These are phyloP conservation scores for Anthracocystis walkeri DNA, from an alignment of 1,284 basidiomycete species.

Conservation along the genomic window DNA sequence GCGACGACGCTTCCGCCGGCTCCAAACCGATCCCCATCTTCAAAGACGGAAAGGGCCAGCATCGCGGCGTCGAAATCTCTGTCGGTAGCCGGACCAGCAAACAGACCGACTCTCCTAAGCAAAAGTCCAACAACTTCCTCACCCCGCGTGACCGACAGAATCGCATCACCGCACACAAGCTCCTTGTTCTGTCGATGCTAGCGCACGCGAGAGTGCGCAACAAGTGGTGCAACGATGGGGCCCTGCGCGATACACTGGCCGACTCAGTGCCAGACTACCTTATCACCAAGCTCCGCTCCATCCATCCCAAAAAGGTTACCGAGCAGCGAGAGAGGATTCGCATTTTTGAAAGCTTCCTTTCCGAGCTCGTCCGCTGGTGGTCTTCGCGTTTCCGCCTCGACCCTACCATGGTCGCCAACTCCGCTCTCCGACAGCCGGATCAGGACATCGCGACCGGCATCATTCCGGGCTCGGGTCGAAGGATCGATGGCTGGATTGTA, in stretches of 20 bases:
- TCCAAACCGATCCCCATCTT: conserved; percentile 38
- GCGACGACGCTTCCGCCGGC: conserved; percentile 3
- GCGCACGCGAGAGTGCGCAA: conserved; percentile 83
- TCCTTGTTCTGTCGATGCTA: conserved; percentile 75
- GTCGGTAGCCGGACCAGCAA: conserved; percentile 22
- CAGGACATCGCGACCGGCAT: conserved; percentile 58
- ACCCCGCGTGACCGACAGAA: conserved; percentile 65
- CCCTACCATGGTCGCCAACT: conserved; percentile 51
- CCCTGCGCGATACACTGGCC: conserved; percentile 75
- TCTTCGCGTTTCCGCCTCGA: conserved; percentile 59
- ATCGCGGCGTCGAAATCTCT: conserved; percentile 48
- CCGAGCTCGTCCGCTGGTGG: conserved; percentile 67
- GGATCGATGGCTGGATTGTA: conserved; percentile 66
- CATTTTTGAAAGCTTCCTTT: conserved; percentile 66
- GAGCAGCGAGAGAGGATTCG: conserved; percentile 66
- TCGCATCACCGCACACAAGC: conserved; percentile 64
- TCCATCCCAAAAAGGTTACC: conserved; percentile 63
- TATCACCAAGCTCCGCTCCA: conserved; percentile 60
- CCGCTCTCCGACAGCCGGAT: conserved; percentile 64
- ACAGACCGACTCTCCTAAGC: conserved; percentile 31
- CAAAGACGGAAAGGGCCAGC: conserved; percentile 62
- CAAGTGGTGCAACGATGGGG: conserved; percentile 82
- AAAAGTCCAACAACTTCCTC: conserved; percentile 50
- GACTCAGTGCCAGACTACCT: conserved; percentile 57
- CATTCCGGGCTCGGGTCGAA: conserved; percentile 42